phyloP scores from a whole-genome alignment of 2,329 filamentous ascomycete species.

The Fusarium nisikadoi region DNA sequence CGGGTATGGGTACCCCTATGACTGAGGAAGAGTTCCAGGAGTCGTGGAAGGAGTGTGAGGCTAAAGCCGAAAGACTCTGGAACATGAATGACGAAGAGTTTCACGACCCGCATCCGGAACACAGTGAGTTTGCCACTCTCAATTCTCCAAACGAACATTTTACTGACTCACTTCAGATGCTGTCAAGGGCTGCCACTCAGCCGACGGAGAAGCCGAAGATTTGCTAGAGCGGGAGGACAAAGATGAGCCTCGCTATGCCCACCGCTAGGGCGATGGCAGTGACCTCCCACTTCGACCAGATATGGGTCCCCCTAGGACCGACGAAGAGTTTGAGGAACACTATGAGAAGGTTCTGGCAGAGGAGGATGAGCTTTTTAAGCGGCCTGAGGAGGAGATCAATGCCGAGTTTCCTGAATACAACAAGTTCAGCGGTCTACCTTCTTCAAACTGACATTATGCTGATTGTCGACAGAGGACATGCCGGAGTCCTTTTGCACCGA shows the following conservation, averaged over 20 bases:
- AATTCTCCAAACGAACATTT: too few species aligned
- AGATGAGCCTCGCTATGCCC: neutral
- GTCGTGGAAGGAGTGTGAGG: neutral
- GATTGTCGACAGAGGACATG: accelerated
- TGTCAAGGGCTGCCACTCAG: neutral
- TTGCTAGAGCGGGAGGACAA: neutral
- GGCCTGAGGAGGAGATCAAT: neutral
- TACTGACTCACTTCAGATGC: neutral
- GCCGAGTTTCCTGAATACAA: neutral
- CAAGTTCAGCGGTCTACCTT: neutral
- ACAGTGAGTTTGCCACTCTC: neutral
- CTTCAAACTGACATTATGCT: neutral
- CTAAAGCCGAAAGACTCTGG: too few species aligned
- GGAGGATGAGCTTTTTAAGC: accelerated
- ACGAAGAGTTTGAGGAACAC: neutral
- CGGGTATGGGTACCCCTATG: neutral
- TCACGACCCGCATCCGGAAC: neutral
- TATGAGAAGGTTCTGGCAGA: neutral
- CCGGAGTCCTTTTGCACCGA: neutral
- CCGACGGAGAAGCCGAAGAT: neutral
- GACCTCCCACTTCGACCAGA: neutral
- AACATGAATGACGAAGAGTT: neutral
- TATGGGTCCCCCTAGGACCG: neutral
- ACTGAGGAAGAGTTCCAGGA: neutral
- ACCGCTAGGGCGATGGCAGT: neutral